Conservation (phyloP, 495 filamentous ascomycete species). For the Penicillium goetzii region DNA sequence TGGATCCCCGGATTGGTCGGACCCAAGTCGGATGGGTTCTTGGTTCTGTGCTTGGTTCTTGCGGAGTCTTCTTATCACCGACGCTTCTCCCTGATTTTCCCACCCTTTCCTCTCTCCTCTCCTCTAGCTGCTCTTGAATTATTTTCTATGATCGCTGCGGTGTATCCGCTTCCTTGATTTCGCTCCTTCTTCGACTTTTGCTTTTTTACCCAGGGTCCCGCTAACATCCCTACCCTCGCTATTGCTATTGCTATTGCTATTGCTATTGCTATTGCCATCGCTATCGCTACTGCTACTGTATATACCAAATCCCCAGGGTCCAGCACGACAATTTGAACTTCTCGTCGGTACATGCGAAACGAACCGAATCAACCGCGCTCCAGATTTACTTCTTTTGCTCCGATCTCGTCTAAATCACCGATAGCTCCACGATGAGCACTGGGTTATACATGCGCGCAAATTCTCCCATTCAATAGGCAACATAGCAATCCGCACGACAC, state of each 20-base stretch:
- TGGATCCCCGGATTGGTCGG: slow-evolving; percentile 12
- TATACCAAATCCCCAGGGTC: background rate
- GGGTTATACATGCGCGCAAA: background rate
- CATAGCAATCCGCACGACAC: background rate
- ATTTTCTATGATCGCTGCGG: background rate
- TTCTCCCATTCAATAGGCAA: background rate
- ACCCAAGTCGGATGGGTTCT: slow-evolving; percentile 4
- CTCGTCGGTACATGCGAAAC: slow-evolving; percentile 7
- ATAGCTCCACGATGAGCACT: slow-evolving; percentile 20
- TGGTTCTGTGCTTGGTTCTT: slow-evolving; percentile 12
- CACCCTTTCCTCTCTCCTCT: background rate
- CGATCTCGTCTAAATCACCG: background rate
- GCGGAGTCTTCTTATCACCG: slow-evolving; percentile 1
- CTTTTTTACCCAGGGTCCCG: background rate
- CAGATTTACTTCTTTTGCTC: background rate
- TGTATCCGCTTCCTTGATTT: slow-evolving; percentile 1
- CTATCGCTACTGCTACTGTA: background rate
- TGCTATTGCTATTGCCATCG: background rate
- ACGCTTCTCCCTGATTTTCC: slow-evolving; percentile 2
- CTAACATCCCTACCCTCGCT: background rate
- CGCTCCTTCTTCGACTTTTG: background rate
- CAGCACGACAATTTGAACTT: background rate
- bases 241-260: background rate
- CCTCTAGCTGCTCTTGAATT: background rate
- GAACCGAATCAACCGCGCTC: background rate